Percentiles rank a stretch among this genome's conserved stretches.
Conservation (phyloP, 768 basidiomycete species). For the Podaxis pistillaris region DNA sequence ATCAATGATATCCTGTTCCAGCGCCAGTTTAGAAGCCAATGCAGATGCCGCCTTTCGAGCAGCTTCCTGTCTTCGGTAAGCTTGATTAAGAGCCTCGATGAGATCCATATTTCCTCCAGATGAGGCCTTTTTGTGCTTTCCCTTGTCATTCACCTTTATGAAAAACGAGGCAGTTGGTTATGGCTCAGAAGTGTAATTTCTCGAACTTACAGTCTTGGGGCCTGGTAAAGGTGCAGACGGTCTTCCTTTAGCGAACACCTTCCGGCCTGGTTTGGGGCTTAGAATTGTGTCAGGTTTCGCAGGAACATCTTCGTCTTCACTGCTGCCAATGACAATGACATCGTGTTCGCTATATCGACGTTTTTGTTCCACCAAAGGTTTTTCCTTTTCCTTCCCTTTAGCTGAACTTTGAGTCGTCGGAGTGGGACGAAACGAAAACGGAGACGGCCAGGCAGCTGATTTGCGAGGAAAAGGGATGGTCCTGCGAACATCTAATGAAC, state of each 20-base stretch:
- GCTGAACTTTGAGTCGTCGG: neutral
- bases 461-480: neutral
- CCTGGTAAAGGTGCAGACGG: neutral
- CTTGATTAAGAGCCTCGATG: neutral
- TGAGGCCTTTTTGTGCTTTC: neutral
- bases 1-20: constrained; percentile 9
- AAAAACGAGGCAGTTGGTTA: neutral
- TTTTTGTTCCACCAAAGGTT: neutral
- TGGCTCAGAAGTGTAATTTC: neutral
- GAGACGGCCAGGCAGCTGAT: neutral
- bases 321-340: constrained; percentile 8
- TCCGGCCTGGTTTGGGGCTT: neutral
- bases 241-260: neutral
- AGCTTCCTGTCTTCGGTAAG: neutral
- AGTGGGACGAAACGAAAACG: neutral
- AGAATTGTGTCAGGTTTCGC: neutral
- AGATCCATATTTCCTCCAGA: neutral
- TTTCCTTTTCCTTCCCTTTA: neutral
- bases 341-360: neutral
- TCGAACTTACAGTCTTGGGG: neutral
- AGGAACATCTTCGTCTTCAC: neutral
- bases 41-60: neutral
- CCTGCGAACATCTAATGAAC: neutral
- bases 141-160: neutral
- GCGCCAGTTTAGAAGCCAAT: neutral